Base-by-base conservation (phyloP, 352 stramenopile species). In the Pythium phragmiticola region DNA sequence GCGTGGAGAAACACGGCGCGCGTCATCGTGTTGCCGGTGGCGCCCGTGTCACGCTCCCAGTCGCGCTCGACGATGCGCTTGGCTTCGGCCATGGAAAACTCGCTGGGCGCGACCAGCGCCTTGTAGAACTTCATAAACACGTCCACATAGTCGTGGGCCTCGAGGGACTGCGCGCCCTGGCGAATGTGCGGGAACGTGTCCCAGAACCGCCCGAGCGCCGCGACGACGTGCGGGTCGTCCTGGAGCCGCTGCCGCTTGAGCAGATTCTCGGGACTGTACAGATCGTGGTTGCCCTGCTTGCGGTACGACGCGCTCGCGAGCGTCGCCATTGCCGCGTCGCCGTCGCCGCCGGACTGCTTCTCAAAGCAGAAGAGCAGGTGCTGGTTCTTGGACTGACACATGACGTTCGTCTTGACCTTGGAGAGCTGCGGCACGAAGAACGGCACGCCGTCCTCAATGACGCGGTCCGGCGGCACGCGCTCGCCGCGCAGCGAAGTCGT, bases 91-190 rank as follows among this genome's bases (percentile, higher is more conserved):
- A 93, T 79, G 1, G 84, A 87, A 55, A 93, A 91, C 69, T 80
- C 84, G 21, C 75, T 83, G 0, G 84, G 84, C 5, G 78, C 37
- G 21, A 91, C 84, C 26, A 93, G 64, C 6, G 84, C 84, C 68
- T 93, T 93, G 75, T 83, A 93, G 30, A 90, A 82, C 60, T 93
- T 93, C 56, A 89, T 77, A 62, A 93, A 91, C 26, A 93, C 82
- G 50, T 91, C 80, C 4, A 88, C 59, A 57, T 91, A 93, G 57
- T 93, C 82, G 8, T 66, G 68, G 36, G 77, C 51, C 7, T 77
- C 60, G 59, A 93, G 82, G 21, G 56, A 64, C 5, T 72, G 69
- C 0, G 68, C 60, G 7, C 84, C 84, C 36, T 73, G 60, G 47
- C 84, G 80, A 5, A 93, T 70, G 28, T 66, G 67, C 0, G 77